Conservation (phyloP, 208 protist genomes). For the Trypanosoma scelopori region DNA sequence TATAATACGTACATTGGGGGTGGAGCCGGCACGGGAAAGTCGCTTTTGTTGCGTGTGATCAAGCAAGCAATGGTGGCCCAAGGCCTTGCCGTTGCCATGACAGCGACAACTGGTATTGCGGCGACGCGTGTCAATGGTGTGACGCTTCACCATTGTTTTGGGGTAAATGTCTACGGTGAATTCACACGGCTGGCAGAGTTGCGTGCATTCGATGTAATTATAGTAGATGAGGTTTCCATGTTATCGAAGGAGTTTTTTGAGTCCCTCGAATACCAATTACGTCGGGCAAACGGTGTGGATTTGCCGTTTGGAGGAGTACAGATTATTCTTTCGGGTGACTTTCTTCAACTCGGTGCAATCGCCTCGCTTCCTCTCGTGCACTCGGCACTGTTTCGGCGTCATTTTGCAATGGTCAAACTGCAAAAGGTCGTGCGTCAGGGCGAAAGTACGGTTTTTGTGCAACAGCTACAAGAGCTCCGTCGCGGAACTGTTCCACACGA, state of each 20-base stretch:
- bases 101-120: slow-evolving; percentile 85
- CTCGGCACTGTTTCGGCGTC: slow-evolving; percentile 63
- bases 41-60: slow-evolving; percentile 81
- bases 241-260: slow-evolving; percentile 82
- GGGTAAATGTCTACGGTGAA: slow-evolving; percentile 76
- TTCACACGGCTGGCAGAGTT: slow-evolving; percentile 71
- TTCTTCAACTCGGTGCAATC: slow-evolving; percentile 88
- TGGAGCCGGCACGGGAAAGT: slow-evolving; percentile 88
- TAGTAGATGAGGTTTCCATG: slow-evolving; percentile 94
- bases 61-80: slow-evolving; percentile 56
- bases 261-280: slow-evolving; percentile 70
- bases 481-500: slow-evolving; percentile 65
- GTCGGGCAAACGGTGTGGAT: slow-evolving; percentile 71
- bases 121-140: slow-evolving; percentile 72
- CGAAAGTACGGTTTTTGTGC: slow-evolving; percentile 41
- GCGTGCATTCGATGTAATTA: slow-evolving; percentile 81
- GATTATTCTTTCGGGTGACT: slow-evolving; percentile 92
- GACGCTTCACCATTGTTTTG: slow-evolving; percentile 89
- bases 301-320: slow-evolving; percentile 92
- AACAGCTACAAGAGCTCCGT: slow-evolving; percentile 73
- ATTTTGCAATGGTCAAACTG: slow-evolving; percentile 86
- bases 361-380: slow-evolving; percentile 56
- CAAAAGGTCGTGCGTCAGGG: slow-evolving; percentile 61
- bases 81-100: slow-evolving; percentile 74
- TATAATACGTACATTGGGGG: slow-evolving; percentile 90